A percentile compares a stretch with the other conserved stretches of the same genome.
phyloP scores from a whole-genome alignment of 108 stramenopile species.

The Nitzschia sp. region DNA sequence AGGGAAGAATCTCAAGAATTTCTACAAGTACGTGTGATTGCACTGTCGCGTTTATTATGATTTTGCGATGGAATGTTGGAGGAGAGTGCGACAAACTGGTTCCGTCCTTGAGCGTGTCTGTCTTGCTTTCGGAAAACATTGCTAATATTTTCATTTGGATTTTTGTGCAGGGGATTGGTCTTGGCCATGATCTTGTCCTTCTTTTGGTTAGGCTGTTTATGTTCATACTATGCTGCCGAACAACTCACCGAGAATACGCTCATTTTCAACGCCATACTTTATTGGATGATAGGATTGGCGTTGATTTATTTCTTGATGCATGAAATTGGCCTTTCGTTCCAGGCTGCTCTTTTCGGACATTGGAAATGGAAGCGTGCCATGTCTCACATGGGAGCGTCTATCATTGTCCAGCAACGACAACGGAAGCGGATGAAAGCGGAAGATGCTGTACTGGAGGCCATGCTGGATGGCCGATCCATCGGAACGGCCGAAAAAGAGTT shows the following conservation, averaged over 20 bases:
- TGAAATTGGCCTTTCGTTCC: slow-evolving; percentile 11
- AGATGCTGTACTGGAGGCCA: not conserved
- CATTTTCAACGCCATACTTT: slow-evolving; percentile 19
- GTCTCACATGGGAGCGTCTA: not conserved
- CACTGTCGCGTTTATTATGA: too few species aligned
- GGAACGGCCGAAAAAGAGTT: not conserved
- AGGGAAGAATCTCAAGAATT: slow-evolving; percentile 14
- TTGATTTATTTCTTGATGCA: slow-evolving; percentile 8
- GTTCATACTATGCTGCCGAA: slow-evolving; percentile 5
- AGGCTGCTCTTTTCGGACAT: slow-evolving; percentile 14
- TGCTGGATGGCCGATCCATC: not conserved
- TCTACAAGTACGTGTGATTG: too few species aligned
- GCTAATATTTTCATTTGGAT: too few species aligned
- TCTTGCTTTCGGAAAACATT: too few species aligned
- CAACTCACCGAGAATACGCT: slow-evolving; percentile 3
- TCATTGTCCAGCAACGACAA: not conserved
- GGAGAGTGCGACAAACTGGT: too few species aligned
- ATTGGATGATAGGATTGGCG: slow-evolving; percentile 6
- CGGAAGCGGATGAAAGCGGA: not conserved
- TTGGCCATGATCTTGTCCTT: slow-evolving; percentile 3
- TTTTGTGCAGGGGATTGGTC: slow-evolving; percentile 7
- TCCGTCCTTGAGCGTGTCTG: too few species aligned
- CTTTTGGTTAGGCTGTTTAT: slow-evolving; percentile 26
- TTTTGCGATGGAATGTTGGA: too few species aligned
- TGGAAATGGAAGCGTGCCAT: slow-evolving; percentile 18